A percentile compares a stretch with the other conserved stretches of the same genome.
Conservation (phyloP, 164 flowering plant genomes). For the Berberis thunbergii region DNA sequence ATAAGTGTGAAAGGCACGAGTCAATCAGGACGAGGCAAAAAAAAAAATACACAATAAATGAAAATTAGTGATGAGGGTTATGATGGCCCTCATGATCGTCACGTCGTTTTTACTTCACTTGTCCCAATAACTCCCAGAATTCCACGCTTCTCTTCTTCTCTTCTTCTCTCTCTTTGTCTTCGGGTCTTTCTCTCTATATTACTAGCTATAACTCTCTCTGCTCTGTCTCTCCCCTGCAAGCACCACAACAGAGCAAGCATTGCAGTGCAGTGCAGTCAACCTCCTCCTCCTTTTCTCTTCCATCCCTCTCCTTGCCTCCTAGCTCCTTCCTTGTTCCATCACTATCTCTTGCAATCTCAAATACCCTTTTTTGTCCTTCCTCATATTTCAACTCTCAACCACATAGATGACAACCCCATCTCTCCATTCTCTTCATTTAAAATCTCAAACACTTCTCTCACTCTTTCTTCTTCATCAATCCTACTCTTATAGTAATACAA, state of each 20-base stretch:
- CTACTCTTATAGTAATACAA: neutral
- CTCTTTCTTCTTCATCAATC: neutral
- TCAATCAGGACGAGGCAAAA: conserved; percentile 18
- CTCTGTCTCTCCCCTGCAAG: no score
- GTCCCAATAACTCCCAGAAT: conserved; percentile 66
- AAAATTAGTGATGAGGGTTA: conserved; percentile 30
- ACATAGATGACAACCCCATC: neutral
- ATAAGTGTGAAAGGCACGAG: conserved; percentile 71
- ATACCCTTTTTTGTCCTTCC: neutral
- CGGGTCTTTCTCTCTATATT: no score
- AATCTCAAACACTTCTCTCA: neutral
- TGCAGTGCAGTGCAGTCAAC: neutral
- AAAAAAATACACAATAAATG: conserved; percentile 32
- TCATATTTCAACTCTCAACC: neutral
- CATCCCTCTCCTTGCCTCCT: conserved; percentile 12
- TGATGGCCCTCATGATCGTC: conserved; percentile 67
- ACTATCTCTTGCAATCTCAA: conserved; percentile 18
- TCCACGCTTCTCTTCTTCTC: conserved; percentile 39
- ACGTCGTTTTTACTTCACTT: conserved; percentile 59
- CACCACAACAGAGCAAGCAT: no score
- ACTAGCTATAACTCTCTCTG: no score
- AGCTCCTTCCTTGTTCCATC: conserved; percentile 20
- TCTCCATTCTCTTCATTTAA: neutral
- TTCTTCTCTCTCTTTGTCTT: conserved; percentile 6
- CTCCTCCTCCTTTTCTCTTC: conserved; percentile 12